Evolutionary conservation across 2,329 filamentous ascomycete genomes (phyloP), one percentile per base, ranked within the genome.

Genomic region (Fusarium chuoi): DNA sequence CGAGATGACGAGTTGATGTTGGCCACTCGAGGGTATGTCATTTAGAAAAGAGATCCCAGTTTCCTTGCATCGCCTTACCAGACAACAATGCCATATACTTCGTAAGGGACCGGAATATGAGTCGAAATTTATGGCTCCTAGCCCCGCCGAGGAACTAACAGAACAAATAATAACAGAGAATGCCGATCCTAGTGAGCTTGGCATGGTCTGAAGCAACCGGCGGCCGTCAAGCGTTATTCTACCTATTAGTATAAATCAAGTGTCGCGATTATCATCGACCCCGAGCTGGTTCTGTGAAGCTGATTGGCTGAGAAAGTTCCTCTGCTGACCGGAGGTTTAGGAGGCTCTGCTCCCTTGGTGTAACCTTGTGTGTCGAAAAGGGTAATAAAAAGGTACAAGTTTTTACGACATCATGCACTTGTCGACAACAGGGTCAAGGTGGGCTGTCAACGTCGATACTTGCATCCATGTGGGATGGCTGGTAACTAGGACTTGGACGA

Each of bases 261-360:
- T 65, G 9, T 59, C 35, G 41, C 41, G 41, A 58, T 48, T 49
- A 44, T 54, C 54, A 63, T 55, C 58, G 33, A 22, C 49, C 64
- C 42, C 24, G 39, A 38, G 33, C 17, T 20, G 13, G 38, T 39
- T 5, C 30, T 11, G 49, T 22, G 24, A 30, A 35, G 39, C 48
- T 78, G 73, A 80, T 81, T 81, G 79, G 79, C 55, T n/a, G 52
- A 73, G 44, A 80, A 81, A 80, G 79, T 80, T 81, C 78, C 77
- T 46, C 55, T 30, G 18, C 17, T 55, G 26, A 42, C 45, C 45
- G 24, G 24, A 36, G 24, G 39, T 14, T 52, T 45, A 48, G 60
- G 62, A 68, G 59, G 63, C 59, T 74, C 68, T 65, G 58, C 36
- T 54, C 51, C 44, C 26, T 26, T 24, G 38, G 59, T 49, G 38